Evolutionary conservation across 1,139 yeast genomes (phyloP).

Genomic region (Kazachstania sp.): DNA sequence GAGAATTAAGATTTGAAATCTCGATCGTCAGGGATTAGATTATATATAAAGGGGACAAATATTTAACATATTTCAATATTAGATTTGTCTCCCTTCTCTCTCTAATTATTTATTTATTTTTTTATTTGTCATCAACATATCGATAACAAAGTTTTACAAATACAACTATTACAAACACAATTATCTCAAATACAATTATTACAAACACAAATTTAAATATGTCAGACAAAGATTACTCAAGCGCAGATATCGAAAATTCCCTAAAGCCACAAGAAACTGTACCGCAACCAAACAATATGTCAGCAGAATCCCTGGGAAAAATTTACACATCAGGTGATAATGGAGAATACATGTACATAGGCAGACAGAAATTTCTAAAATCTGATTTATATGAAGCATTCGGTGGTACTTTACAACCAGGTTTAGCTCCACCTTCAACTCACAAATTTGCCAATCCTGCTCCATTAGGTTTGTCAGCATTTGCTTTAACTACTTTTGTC

Average conservation of each 20-base stretch:
- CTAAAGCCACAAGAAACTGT: constrained; percentile 4
- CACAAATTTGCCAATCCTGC: constrained; percentile 45
- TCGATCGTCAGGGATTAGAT: no score
- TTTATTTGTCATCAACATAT: no score
- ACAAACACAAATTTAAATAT: no score
- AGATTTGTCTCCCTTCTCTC: no score
- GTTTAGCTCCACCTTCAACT: constrained; percentile 20
- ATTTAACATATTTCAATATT: no score
- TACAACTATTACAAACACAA: no score
- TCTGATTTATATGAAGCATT: constrained; percentile 46
- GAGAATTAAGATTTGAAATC: no score
- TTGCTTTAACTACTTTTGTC: constrained; percentile 41
- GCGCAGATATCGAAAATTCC: constrained; percentile 11
- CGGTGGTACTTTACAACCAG: constrained; percentile 53
- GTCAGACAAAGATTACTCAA: constrained; percentile 13
- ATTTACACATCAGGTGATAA: constrained; percentile 32
- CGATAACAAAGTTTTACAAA: no score
- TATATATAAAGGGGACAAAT: no score
- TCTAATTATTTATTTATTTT: no score
- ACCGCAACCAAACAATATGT: constrained; percentile 1
- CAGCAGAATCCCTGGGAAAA: constrained; percentile 19
- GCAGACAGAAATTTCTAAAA: constrained; percentile 49
- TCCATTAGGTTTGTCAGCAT: constrained; percentile 52
- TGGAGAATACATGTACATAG: constrained; percentile 49
- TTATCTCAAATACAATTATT: no score